phyloP scores from a whole-genome alignment of 495 filamentous ascomycete species.

The Aspergillus cavernicola region DNA sequence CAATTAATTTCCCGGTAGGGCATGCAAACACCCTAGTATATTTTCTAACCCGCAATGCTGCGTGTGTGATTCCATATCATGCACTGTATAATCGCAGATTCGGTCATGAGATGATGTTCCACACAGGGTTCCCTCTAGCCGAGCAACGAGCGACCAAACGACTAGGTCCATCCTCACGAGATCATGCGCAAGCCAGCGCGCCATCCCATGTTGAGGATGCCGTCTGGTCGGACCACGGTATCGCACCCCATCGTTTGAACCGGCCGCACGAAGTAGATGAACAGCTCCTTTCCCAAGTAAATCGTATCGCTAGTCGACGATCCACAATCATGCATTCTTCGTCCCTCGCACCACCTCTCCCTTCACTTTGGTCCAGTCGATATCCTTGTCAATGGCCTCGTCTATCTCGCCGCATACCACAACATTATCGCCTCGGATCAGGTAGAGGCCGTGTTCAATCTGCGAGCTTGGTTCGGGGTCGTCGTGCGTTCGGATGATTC shows the following conservation, averaged over 20 bases:
- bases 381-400: conserved; percentile 78
- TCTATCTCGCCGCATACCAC: conserved; percentile 87
- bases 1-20: not conserved
- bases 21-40: not conserved
- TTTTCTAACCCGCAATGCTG: not conserved
- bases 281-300: not conserved
- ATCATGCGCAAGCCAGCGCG: conserved; percentile 4
- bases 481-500: conserved; percentile 79
- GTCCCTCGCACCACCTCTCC: conserved; percentile 79
- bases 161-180: not conserved
- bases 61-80: not conserved
- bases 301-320: not conserved
- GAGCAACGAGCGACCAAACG: not conserved
- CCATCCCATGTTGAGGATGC: not conserved
- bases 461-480: conserved; percentile 78
- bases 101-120: not conserved
- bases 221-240: not conserved
- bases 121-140: not conserved
- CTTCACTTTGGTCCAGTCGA: conserved; percentile 87
- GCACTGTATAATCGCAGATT: not conserved
- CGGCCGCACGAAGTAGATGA: not conserved
- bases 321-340: conserved; percentile 60
- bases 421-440: conserved; percentile 93
- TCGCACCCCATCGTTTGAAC: not conserved
- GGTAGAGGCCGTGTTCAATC: conserved; percentile 80